Base-by-base conservation (phyloP, 192 early-diverging fungal genomes). In the Coemansia sp. region DNA sequence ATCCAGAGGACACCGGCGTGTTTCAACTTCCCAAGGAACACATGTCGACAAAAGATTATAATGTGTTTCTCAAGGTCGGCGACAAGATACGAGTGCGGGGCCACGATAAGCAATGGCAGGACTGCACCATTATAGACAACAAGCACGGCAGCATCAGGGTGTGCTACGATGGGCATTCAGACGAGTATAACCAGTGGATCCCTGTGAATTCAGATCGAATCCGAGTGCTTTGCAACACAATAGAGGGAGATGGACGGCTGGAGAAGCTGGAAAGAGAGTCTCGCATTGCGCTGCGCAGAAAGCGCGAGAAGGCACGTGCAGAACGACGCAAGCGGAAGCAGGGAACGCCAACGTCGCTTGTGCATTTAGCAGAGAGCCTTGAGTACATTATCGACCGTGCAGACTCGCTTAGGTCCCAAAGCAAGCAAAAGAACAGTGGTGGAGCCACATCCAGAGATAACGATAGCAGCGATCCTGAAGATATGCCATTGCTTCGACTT, bases 201-300 rank as follows among this genome's bases (percentile, higher is more conserved):
- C 68, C 73, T 0, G 66, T 82, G 42, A 85, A 82, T 56, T 82
- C 80, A 5, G 76, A 75, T 41, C 76, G 84, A 5, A 73, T 85
- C 71, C 57, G 63, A 11, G 73, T 85, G 16, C 74, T 75, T 47
- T 70, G 73, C 36, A 60, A 69, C 37, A 77, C 76, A 0, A 71
- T 82, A 9, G 71, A 72, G 21, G 43, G 61, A 18, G 73, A 79
- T 69, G 67, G 73, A 61, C 73, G 75, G 19, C 64, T 77, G 22
- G 74, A 74, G 65, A 69, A 61, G 42, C 54, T 78, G 54, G 77
- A 67, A 16, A 64, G 45, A 18, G 77, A 73, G 13, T 57, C 67
- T 46, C 71, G 62, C 47, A 41, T 66, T 21, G 67, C 82, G 11
- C 62, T 49, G 47, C 64, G 68, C 16, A 65, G 65, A 13, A 72